Evolutionary conservation across 2,329 filamentous ascomycete species (phyloP).

Genomic region (Colletotrichum noveboracense): DNA sequence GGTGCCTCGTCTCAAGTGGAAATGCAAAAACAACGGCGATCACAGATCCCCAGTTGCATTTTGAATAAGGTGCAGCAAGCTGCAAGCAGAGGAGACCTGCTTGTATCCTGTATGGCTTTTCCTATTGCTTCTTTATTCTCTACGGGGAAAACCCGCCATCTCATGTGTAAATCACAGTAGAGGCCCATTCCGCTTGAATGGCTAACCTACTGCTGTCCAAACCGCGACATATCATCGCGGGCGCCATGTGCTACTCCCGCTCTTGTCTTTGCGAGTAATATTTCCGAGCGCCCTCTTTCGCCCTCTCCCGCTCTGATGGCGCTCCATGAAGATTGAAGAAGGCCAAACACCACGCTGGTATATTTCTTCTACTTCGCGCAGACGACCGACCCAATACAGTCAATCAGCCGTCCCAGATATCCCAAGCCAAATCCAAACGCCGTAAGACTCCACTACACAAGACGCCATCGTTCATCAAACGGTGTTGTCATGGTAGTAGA

Average conservation of each 20-base stretch:
- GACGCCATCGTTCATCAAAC: constrained; percentile 43
- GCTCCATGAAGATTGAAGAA: not conserved
- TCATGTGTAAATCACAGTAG: not conserved
- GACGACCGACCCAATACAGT: not conserved
- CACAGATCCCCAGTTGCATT: not conserved
- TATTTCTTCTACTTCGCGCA: not conserved
- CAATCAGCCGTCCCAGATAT: not conserved
- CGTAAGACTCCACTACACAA: not conserved
- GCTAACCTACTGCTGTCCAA: not conserved
- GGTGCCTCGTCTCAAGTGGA: not conserved
- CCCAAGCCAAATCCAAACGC: constrained; percentile 15
- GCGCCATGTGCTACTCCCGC: not conserved
- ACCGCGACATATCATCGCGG: not conserved
- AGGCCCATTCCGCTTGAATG: not conserved
- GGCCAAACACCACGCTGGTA: not conserved
- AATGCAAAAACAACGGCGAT: not conserved
- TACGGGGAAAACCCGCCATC: not conserved
- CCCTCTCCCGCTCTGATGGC: not conserved
- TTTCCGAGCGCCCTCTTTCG: not conserved
- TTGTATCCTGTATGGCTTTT: not conserved
- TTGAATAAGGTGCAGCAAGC: not conserved
- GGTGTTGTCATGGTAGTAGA: constrained; percentile 90
- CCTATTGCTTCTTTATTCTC: not conserved
- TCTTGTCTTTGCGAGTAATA: not conserved
- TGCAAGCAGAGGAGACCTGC: not conserved